Evolutionary conservation across 306 rosid genomes (phyloP).

Genomic region (Vicia villosa): DNA sequence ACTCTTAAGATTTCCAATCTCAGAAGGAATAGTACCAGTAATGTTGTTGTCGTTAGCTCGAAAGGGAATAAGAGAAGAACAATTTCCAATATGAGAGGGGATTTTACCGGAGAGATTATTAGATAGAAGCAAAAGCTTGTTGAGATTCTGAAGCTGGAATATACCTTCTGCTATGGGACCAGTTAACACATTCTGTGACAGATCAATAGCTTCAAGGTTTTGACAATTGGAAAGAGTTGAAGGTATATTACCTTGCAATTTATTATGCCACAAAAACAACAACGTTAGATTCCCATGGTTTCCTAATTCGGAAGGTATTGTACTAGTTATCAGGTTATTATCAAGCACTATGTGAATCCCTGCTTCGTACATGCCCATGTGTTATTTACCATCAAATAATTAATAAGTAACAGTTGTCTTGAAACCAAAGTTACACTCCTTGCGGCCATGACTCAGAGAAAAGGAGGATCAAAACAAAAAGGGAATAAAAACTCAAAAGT

Average conservation of each 20-base stretch:
- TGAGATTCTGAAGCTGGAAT: constrained; percentile 70
- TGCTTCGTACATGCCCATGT: too few species aligned
- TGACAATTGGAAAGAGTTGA: constrained; percentile 63
- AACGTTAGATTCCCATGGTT: constrained; percentile 60
- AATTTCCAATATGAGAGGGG: constrained; percentile 70
- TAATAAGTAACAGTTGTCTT: too few species aligned
- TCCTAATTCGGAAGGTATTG: too few species aligned
- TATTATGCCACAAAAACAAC: constrained; percentile 81
- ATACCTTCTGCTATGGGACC: constrained; percentile 74
- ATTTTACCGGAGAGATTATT: constrained; percentile 74
- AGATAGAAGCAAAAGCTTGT: constrained; percentile 73
- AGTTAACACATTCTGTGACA: constrained; percentile 72
- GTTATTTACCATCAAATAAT: too few species aligned
- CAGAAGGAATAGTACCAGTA: constrained; percentile 59
- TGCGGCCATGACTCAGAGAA: too few species aligned
- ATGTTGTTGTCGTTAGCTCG: constrained; percentile 70
- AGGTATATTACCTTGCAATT: constrained; percentile 79
- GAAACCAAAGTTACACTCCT: too few species aligned
- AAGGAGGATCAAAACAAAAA: too few species aligned
- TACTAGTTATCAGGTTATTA: too few species aligned
- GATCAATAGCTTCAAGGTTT: constrained; percentile 75
- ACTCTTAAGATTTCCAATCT: constrained; percentile 65
- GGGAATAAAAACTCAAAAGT: too few species aligned
- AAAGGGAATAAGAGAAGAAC: constrained; percentile 77
- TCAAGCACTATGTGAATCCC: too few species aligned